These are phyloP conservation scores for Massariosphaeria phaeospora DNA, from an alignment of 495 filamentous ascomycete species.

Conservation along the genomic window DNA sequence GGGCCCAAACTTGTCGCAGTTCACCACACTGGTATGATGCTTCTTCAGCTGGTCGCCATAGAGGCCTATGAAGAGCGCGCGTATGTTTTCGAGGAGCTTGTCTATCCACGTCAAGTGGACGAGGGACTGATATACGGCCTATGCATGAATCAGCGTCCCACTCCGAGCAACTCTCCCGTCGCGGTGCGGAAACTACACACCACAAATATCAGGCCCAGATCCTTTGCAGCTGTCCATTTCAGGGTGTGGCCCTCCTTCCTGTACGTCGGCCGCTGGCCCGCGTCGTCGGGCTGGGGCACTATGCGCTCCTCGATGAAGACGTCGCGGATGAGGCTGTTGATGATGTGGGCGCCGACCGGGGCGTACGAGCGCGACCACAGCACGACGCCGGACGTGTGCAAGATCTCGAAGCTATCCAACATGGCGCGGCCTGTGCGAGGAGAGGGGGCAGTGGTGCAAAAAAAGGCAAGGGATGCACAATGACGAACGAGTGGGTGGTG, in stretches of 20 bases:
- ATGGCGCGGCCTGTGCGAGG: conserved; percentile 46
- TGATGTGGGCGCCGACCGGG: conserved; percentile 68
- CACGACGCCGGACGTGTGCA: conserved; percentile 93
- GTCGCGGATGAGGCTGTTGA: conserved; percentile 93
- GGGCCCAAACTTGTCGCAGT: conserved; percentile 74
- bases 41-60: conserved; percentile 84
- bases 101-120: conserved; percentile 96
- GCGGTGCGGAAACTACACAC: conserved; percentile 50
- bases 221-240: conserved; percentile 89
- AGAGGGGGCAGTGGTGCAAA: neutral
- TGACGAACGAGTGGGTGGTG: neutral
- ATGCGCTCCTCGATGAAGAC: conserved; percentile 94
- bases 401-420: conserved; percentile 93
- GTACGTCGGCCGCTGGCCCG: conserved; percentile 63
- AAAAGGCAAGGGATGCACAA: neutral
- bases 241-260: conserved; percentile 91
- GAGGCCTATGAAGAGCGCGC: conserved; percentile 78
- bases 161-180: neutral
- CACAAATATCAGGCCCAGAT: conserved; percentile 91
- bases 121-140: conserved; percentile 96
- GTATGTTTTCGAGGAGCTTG: conserved; percentile 90
- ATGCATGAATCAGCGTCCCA: conserved; percentile 22
- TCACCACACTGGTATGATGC: conserved; percentile 66
- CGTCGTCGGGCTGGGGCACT: conserved; percentile 54
- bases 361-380: conserved; percentile 90